Percentiles rank a stretch among this genome's conserved stretches.
These are phyloP conservation scores for Gossypium lobatum DNA, from an alignment of 441 rosid species.

Conservation along the genomic window DNA sequence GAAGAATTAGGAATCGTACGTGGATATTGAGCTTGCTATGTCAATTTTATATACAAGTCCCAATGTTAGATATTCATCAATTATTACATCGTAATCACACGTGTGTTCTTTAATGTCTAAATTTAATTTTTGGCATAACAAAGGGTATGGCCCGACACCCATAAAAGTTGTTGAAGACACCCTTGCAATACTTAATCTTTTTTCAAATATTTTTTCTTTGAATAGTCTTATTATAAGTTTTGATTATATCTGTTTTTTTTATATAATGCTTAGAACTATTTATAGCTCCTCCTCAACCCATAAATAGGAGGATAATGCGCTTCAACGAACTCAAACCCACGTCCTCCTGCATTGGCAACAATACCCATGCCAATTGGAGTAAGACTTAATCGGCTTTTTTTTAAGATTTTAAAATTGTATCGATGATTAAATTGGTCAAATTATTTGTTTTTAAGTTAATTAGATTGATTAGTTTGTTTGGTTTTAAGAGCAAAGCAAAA, in stretches of 20 bases:
- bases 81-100: not conserved
- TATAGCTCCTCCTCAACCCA: too few species aligned
- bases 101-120: not conserved
- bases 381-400: too few species aligned
- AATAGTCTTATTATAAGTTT: too few species aligned
- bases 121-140: not conserved
- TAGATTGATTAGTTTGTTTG: too few species aligned
- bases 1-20: not conserved
- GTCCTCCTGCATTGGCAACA: too few species aligned
- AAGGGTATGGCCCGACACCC: not conserved
- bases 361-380: too few species aligned
- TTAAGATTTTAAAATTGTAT: too few species aligned
- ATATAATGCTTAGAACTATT: accelerated
- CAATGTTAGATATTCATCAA: not conserved
- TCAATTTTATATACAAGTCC: not conserved
- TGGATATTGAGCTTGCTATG: not conserved
- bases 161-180: not conserved
- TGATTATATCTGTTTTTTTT: accelerated
- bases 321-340: accelerated
- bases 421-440: too few species aligned
- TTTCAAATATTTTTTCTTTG: too few species aligned
- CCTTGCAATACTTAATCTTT: not conserved
- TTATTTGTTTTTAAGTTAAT: too few species aligned
- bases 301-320: too few species aligned
- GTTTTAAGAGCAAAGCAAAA: too few species aligned